Evolutionary conservation across 164 flowering plant genomes (phyloP).

Genomic region (Aristolochia contorta): DNA sequence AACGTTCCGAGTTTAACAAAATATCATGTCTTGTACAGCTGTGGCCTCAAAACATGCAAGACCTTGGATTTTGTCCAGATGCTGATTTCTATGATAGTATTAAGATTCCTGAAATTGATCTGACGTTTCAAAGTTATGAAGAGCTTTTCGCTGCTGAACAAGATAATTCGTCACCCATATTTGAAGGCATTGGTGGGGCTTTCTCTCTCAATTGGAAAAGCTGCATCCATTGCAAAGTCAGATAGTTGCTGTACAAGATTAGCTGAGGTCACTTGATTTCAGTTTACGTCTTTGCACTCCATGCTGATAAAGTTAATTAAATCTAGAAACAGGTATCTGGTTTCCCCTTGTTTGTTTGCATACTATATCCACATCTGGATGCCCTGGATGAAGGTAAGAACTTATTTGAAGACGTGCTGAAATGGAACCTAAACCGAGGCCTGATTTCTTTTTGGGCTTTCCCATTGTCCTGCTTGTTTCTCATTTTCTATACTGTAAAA

Average conservation of each 20-base stretch:
- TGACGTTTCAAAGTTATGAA: slow-evolving; percentile 58
- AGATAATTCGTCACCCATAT: slow-evolving; percentile 23
- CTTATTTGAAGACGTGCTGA: too few relatives aligned
- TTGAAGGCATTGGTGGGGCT: slow-evolving; percentile 19
- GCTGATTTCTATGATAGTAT: slow-evolving; percentile 35
- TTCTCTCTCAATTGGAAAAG: slow-evolving; percentile 27
- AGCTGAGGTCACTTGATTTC: slow-evolving; percentile 27
- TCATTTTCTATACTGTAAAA: too few relatives aligned
- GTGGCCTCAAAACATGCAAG: slow-evolving; percentile 78
- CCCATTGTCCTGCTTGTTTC: too few relatives aligned
- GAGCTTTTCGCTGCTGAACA: slow-evolving; percentile 51
- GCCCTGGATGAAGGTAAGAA: too few relatives aligned
- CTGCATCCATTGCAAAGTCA: slow-evolving; percentile 19
- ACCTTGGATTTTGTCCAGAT: slow-evolving; percentile 67
- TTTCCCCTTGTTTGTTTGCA: too few relatives aligned
- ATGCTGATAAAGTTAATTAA: too few relatives aligned
- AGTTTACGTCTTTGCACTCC: too few relatives aligned
- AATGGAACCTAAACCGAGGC: too few relatives aligned
- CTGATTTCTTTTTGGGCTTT: too few relatives aligned
- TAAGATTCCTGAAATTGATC: slow-evolving; percentile 70
- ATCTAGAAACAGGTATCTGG: too few relatives aligned
- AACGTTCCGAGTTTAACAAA: neutral
- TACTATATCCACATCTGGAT: too few relatives aligned
- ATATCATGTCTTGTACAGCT: slow-evolving; percentile 28
- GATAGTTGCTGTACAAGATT: slow-evolving; percentile 15